Conservation (phyloP, 805 yeast species). For the Debaryomyces castellii region DNA sequence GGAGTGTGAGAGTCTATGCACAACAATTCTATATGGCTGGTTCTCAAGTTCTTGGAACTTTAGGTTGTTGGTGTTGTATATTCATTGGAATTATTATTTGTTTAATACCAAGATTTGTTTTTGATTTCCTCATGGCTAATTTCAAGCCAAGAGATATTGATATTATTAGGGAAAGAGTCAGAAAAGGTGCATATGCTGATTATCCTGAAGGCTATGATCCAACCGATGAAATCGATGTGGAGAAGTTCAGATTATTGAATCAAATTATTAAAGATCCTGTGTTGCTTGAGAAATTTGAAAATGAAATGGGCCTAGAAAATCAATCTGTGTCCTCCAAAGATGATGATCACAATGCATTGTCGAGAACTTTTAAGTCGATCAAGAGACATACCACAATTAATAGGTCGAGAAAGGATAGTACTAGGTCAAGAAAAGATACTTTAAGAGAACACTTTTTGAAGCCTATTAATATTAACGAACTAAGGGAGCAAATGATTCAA, state of each 20-base stretch:
- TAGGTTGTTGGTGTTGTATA: slow-evolving; percentile 63
- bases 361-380: slow-evolving; percentile 34
- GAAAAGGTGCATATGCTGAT: slow-evolving; percentile 49
- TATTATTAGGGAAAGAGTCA: slow-evolving; percentile 62
- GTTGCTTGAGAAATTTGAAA: slow-evolving; percentile 32
- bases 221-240: slow-evolving; percentile 44
- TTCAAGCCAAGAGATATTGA: slow-evolving; percentile 69
- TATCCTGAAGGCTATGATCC: slow-evolving; percentile 56
- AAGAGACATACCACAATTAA: slow-evolving; percentile 29
- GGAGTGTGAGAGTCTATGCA: slow-evolving; percentile 55
- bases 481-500: slow-evolving; percentile 38
- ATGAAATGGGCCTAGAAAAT: too few relatives aligned
- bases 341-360: slow-evolving; percentile 14
- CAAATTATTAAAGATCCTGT: slow-evolving; percentile 36
- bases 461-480: slow-evolving; percentile 32
- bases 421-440: slow-evolving; percentile 14
- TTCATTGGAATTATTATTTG: slow-evolving; percentile 55
- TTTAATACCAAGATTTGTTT: slow-evolving; percentile 60
- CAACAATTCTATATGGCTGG: slow-evolving; percentile 67
- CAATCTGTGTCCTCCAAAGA: too few relatives aligned
- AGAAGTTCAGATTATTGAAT: slow-evolving; percentile 33
- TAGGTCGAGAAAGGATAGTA: slow-evolving; percentile 23
- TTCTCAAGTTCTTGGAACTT: slow-evolving; percentile 57
- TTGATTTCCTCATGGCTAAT: slow-evolving; percentile 48
- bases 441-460: slow-evolving; percentile 28